Conservation (phyloP, 1,139 yeast genomes). For the Candida anutae region DNA sequence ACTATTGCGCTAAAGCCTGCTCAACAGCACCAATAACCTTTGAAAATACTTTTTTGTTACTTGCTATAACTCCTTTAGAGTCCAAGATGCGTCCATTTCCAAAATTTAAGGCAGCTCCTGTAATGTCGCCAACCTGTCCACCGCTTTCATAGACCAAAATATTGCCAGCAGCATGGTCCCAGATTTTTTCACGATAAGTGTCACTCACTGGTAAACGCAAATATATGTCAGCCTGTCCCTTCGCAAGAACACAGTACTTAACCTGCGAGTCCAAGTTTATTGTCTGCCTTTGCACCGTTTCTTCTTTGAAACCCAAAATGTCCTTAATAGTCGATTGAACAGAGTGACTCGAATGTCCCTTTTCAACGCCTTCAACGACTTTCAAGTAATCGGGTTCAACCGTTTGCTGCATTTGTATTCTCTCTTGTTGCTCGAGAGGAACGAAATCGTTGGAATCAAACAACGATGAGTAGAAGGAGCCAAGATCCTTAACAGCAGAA, state of each 20-base stretch:
- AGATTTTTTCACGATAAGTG: conserved; percentile 82
- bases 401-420: conserved; percentile 37
- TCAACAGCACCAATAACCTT: conserved; percentile 55
- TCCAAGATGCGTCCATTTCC: conserved; percentile 77
- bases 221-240: conserved; percentile 90
- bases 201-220: conserved; percentile 76
- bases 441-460: conserved; percentile 21
- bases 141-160: conserved; percentile 84
- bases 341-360: conserved; percentile 89
- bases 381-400: conserved; percentile 42
- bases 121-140: conserved; percentile 79
- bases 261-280: conserved; percentile 90
- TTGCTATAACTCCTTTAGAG: conserved; percentile 90
- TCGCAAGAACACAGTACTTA: conserved; percentile 83
- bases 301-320: conserved; percentile 37
- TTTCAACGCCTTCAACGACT: conserved; percentile 95
- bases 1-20: conserved; percentile 4
- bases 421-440: conserved; percentile 31
- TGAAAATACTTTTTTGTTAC: conserved; percentile 56
- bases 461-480: conserved; percentile 56
- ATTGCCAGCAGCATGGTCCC: conserved; percentile 99
- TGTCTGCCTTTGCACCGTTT: conserved; percentile 42
- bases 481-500: conserved; percentile 67
- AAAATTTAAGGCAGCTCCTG: conserved; percentile 66
- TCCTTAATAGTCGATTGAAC: conserved; percentile 73